Evolutionary conservation across 2,329 filamentous ascomycete genomes (phyloP), one percentile per base, ranked within the genome.

Genomic region (Claviceps pazoutovae): DNA sequence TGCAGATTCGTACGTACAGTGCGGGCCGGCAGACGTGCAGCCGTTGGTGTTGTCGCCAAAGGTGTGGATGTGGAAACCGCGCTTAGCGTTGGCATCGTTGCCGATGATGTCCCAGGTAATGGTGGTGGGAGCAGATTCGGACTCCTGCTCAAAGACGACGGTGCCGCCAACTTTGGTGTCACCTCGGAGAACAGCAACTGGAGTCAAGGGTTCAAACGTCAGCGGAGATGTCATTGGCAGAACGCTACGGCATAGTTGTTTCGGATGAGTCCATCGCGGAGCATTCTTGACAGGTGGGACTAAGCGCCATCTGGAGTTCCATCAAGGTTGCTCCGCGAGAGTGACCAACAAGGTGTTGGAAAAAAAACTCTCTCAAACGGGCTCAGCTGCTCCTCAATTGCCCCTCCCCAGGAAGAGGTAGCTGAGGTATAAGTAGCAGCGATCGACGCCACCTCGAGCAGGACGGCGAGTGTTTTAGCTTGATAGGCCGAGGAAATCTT

Each of bases 1-100:
- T 19, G 36, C 26, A 41, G 23, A 26, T 41, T 1, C 23, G 42
- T 43, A 74, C 87, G 69, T 76, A 95, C 89, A 98, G 79, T 98
- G 93, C 72, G 93, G 91, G 51, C 93, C 93, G 60, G 93, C 93
- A 60, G 87, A 95, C 60, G 91, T 97, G 86, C 93, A 98, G 71
- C 93, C 93, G 75, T 98, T 98, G 79, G 93, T 97, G 82, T 97
- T 97, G 81, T 97, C 93, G 70, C 93, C 93, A 67, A 95, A 98
- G 71, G 93, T 88, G 79, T 98, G 93, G 67, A 98, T 84, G 80
- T 98, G 93, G 80, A 97, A 89, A 72, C 88, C 93, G 74, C 93
- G 91, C 83, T 95, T 82, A 67, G 93, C 90, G 71, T 95, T 95
- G 74, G 91, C 66, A 68, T 97, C 90, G 74, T 96, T 78, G 74